Base-by-base conservation (phyloP, 805 yeast species). In the Priceomyces castillae region DNA sequence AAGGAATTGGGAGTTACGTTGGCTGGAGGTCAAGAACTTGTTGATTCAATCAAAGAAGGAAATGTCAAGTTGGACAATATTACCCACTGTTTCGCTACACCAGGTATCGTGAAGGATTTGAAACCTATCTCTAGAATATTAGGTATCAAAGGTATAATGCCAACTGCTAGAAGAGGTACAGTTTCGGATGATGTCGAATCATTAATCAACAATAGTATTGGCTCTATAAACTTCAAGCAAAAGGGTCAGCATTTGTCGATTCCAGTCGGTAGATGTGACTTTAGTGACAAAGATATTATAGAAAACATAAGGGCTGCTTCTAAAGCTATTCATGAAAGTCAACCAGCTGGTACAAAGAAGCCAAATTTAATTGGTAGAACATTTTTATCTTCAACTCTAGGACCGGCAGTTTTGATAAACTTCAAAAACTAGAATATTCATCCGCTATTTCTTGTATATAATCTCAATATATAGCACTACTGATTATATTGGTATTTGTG, bases 141-240 rank as follows among this genome's bases (percentile, higher is more conserved):
- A 53, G 98, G 98, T 46, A 95, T 96, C 25, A 81, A 75, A 57
- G 96, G 95, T 18, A 74, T 94, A 53, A 84, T 90, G 86, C 98
- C 99, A 37, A 76, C 78, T 35, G 82, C 78, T 11, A 90, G 89
- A 68, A 85, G 82, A 58, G 96, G 96, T 14, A 90, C 97, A 1
- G 94, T 92, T 7, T 69, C 84, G 1, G 77, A 78, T n/a, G 80
- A 89, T 54, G 67, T 89, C 23, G 69, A 67, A 16, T 61, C 62
- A 6, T 65, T 84, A 45, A 73, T 90, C 46, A 57, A 63, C 30
- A 66, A 71, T 7, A 79, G 81, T 39, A 65, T 80, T 35, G 94
- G 94, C 23, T 77, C 86, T 33, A 73, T 81, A 54, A 83, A 88
- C 14, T 89, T 86, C 74, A 86, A 86, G 71, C 95, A 90, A 66